A percentile compares a stretch with the other conserved stretches of the same genome.
Evolutionary conservation across 2,329 filamentous ascomycete species (phyloP).

Genomic region (Phyllosticta citribraziliensis): DNA sequence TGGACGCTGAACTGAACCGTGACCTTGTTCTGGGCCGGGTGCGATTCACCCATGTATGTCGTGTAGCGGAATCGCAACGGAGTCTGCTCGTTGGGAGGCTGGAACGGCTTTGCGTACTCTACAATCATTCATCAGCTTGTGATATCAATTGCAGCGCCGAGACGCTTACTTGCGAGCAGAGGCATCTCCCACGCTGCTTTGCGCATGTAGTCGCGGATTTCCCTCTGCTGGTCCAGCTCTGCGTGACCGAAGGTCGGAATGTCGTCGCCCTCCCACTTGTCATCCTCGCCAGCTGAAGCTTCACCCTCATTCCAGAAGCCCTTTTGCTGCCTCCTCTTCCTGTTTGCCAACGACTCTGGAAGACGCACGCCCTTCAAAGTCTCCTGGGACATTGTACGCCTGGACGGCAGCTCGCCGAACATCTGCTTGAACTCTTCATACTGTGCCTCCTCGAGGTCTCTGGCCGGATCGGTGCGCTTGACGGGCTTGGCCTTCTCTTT

Average conservation of each 20-base stretch:
- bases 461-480: background rate
- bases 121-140: slow-evolving; percentile 6
- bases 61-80: slow-evolving; percentile 93
- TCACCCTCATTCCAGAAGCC: slow-evolving; percentile 30
- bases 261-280: slow-evolving; percentile 56
- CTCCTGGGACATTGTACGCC: background rate
- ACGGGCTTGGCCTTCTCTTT: slow-evolving; percentile 1
- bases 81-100: slow-evolving; percentile 54
- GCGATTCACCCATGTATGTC: slow-evolving; percentile 86
- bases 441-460: background rate
- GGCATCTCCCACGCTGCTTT: slow-evolving; percentile 95
- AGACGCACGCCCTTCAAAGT: background rate
- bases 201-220: slow-evolving; percentile 79
- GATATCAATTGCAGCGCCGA: background rate
- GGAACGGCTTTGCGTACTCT: slow-evolving; percentile 80
- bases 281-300: slow-evolving; percentile 17
- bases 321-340: slow-evolving; percentile 4
- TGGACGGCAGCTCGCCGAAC: slow-evolving; percentile 6
- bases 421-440: slow-evolving; percentile 5
- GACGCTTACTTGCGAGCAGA: slow-evolving; percentile 63
- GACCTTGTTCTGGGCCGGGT: slow-evolving; percentile 87
- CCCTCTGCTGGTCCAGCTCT: slow-evolving; percentile 79
- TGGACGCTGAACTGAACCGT: slow-evolving; percentile 76
- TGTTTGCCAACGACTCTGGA: background rate
- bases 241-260: slow-evolving; percentile 74